Conservation (phyloP, 495 filamentous ascomycete species). For the Hypoxylon intermedium region DNA sequence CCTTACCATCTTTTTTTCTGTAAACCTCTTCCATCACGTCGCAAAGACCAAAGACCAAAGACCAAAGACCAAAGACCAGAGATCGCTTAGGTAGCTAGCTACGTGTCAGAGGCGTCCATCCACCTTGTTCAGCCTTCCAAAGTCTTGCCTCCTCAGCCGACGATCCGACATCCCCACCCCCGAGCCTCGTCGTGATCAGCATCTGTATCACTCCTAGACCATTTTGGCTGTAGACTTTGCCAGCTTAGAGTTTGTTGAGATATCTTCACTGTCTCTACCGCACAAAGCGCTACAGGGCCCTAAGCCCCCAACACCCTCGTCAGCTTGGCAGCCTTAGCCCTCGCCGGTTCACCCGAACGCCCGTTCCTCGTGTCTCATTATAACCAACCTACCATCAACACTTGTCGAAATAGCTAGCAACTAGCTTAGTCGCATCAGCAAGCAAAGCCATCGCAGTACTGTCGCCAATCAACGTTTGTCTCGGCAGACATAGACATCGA, state of each 20-base stretch:
- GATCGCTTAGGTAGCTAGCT: not conserved
- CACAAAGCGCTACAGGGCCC: not conserved
- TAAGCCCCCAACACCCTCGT: not conserved
- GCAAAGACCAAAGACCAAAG: too few species aligned
- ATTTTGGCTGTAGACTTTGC: not conserved
- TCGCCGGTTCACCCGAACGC: constrained; percentile 3
- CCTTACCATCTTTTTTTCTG: not conserved
- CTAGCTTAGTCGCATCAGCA: constrained; percentile 12
- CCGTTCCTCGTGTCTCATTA: not conserved
- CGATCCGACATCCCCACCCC: constrained; percentile 30
- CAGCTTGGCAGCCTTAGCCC: not conserved
- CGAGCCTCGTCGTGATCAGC: not conserved
- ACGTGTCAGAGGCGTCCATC: not conserved
- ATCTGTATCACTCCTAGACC: not conserved
- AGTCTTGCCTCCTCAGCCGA: constrained; percentile 16
- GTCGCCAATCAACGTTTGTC: not conserved
- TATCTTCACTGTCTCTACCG: constrained; percentile 1
- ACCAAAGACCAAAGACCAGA: not conserved
- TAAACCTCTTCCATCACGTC: not conserved
- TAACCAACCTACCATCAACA: not conserved
- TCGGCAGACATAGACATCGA: not conserved
- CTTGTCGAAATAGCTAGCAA: constrained; percentile 7
- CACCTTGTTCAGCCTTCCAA: constrained; percentile 5
- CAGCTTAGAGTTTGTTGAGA: not conserved
- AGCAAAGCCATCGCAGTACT: not conserved